phyloP scores from a whole-genome alignment of 306 rosid species.

The Vachellia pachyceras region DNA sequence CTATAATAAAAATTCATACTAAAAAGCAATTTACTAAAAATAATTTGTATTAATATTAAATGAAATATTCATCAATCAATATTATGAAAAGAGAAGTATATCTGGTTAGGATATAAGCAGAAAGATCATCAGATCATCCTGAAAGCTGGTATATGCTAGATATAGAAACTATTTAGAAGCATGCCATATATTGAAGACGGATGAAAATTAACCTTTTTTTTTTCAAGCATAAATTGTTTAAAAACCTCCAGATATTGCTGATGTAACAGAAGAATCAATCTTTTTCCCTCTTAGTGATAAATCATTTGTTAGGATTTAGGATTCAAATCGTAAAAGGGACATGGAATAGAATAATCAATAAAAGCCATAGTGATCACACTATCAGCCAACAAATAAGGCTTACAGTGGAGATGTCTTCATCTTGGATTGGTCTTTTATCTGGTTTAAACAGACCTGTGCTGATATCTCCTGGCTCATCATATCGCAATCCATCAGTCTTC shows the following conservation, averaged over 20 bases:
- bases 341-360: conserved; percentile 10
- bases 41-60: not conserved
- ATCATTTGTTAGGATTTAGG: conserved; percentile 8
- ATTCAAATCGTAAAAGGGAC: conserved; percentile 11
- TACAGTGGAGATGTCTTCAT: conserved; percentile 44
- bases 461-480: conserved; percentile 44
- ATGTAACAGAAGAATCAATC: conserved; percentile 34
- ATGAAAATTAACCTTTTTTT: not conserved
- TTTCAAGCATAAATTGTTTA: not conserved
- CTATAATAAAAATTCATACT: not conserved
- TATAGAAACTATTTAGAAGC: not conserved
- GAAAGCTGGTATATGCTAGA: not conserved
- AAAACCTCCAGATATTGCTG: not conserved
- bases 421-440: conserved; percentile 39
- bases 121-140: not conserved
- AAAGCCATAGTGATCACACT: conserved; percentile 22
- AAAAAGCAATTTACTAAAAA: not conserved
- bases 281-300: not conserved
- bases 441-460: conserved; percentile 35
- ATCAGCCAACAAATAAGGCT: conserved; percentile 33
- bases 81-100: not conserved
- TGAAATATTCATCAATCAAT: not conserved
- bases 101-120: not conserved
- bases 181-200: conserved; percentile 2
- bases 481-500: conserved; percentile 45